Evolutionary conservation across 2,329 filamentous ascomycete species (phyloP), one percentile per base, ranked within the genome.

Genomic region (Claviceps digitariae): DNA sequence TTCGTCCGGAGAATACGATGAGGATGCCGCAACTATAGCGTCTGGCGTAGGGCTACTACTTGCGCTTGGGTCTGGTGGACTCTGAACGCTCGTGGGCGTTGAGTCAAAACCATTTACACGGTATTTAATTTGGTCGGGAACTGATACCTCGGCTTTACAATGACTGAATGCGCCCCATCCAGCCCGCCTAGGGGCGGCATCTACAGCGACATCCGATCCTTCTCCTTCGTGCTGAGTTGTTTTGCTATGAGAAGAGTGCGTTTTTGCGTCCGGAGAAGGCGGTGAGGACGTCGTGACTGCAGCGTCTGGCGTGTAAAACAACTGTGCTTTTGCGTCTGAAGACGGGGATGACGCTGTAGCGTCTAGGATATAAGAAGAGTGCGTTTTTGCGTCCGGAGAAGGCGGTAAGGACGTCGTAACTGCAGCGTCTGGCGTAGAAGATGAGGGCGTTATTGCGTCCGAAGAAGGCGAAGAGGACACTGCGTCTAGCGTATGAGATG

Each of bases 121-220:
- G 9, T 31, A 49, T 9, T 56, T 44, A 45, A 50, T 49, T 21
- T 55, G 56, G 38, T 49, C 44, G 29, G 55, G 54, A 10, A 45
- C 48, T 15, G 15, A 21, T 13, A 31, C n/a, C 45, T 58, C 54
- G 4, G 55, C 49, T 45, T 59, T 62, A 21, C 56, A 57, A 13
- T 57, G 44, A 52, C 58, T 61, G 36, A 62, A 60, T 5, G 57
- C 36, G 15, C 60, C 59, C 60, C 61, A 62, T 50, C 55, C 55
- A 3, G 44, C 49, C 27, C 54, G 55, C 41, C 55, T 57, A 6
- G 51, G 52, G 15, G 54, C 48, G 34, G 52, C 44, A 10, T 23
- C 51, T 31, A 50, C 38, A 45, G 51, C 43, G n/a, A 47, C 25
- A 17, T 50, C 51, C 20, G 52, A n/a, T 29, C 49, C 25, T 21